Evolutionary conservation across 768 basidiomycete species (phyloP).

Genomic region (Boletus reticulatus): DNA sequence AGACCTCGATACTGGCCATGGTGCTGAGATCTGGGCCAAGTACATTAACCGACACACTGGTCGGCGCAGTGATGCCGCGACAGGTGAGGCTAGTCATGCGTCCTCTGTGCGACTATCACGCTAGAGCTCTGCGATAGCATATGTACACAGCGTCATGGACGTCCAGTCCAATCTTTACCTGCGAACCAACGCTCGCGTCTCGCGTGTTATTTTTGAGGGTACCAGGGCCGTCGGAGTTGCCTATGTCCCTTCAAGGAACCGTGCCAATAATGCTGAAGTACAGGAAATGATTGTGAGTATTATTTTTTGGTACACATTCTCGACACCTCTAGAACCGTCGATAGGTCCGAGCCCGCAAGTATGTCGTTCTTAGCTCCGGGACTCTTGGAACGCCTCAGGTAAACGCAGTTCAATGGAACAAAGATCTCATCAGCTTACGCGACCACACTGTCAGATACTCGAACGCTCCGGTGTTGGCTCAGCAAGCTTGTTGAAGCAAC

Average conservation of each 20-base stretch:
- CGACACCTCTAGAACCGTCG: not conserved
- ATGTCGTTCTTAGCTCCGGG: slow-evolving; percentile 62
- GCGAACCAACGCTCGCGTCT: slow-evolving; percentile 63
- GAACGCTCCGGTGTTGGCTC: slow-evolving; percentile 71
- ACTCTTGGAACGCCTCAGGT: slow-evolving; percentile 66
- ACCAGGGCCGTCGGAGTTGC: slow-evolving; percentile 70
- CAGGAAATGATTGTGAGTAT: slow-evolving; percentile 52
- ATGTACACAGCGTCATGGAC: slow-evolving; percentile 72
- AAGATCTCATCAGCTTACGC: not conserved
- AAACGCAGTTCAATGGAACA: not conserved
- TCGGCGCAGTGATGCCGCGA: slow-evolving; percentile 68
- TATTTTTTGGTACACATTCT: not conserved
- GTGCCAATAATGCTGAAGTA: slow-evolving; percentile 47
- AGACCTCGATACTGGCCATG: slow-evolving; percentile 60
- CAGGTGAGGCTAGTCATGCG: slow-evolving; percentile 37
- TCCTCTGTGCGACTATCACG: not conserved
- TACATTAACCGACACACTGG: slow-evolving; percentile 76
- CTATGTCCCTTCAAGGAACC: slow-evolving; percentile 63
- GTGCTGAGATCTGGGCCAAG: slow-evolving; percentile 72
- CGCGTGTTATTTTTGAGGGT: slow-evolving; percentile 70
- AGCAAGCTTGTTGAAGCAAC: slow-evolving; percentile 49
- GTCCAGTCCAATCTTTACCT: slow-evolving; percentile 65
- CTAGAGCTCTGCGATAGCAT: slow-evolving; percentile 37
- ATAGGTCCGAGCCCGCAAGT: slow-evolving; percentile 57
- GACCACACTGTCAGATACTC: slow-evolving; percentile 44